phyloP scores from a whole-genome alignment of 768 basidiomycete species.

The Leccinum broughii region DNA sequence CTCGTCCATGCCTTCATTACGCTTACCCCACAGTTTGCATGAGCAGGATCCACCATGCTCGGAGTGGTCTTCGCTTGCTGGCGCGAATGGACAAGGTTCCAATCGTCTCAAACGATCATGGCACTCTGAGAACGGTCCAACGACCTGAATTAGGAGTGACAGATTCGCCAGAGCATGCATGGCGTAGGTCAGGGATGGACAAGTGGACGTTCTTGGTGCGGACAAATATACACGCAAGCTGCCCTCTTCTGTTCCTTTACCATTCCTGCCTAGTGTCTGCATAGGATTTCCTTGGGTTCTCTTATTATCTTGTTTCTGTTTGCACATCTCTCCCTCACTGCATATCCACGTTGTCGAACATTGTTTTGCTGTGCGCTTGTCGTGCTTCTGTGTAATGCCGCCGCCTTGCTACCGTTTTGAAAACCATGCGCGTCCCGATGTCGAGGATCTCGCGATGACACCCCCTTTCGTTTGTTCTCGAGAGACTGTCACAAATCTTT shows the following conservation, averaged over 20 bases:
- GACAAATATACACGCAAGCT: constrained; percentile 2
- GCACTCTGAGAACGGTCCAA: constrained; percentile 25
- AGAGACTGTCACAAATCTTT: too few species aligned
- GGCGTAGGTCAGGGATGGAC: constrained; percentile 3
- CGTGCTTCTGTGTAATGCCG: background rate
- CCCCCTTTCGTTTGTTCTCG: too few species aligned
- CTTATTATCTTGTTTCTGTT: constrained; percentile 1
- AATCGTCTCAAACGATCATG: constrained; percentile 30
- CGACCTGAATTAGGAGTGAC: constrained; percentile 7
- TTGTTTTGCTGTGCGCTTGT: background rate
- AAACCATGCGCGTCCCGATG: background rate
- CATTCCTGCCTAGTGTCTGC: background rate
- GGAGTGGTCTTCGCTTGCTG: constrained; percentile 31
- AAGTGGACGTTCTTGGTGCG: background rate
- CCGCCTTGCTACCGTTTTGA: background rate
- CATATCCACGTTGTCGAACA: background rate
- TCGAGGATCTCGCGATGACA: background rate
- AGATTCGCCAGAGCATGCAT: background rate
- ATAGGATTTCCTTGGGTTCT: background rate
- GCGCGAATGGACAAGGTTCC: constrained; percentile 22
- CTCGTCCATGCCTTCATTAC: constrained; percentile 2
- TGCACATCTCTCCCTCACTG: constrained; percentile 2
- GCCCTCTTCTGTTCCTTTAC: background rate
- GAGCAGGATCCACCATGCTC: constrained; percentile 21
- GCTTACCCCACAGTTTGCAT: constrained; percentile 16